Conservation (phyloP, 164 flowering plant species). For the Stephania cephalantha region DNA sequence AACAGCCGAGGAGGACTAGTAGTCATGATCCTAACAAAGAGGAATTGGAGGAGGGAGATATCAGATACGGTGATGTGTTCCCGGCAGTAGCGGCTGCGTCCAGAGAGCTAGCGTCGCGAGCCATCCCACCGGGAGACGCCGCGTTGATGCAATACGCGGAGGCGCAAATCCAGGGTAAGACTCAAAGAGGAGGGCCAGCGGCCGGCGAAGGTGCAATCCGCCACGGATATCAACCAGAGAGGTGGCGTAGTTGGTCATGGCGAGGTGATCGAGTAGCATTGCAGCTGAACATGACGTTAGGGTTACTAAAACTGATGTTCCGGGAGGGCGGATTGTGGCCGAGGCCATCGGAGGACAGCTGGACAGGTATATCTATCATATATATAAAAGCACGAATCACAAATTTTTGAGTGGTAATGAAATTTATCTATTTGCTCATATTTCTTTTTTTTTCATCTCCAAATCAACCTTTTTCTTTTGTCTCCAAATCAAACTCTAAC, state of each 20-base stretch:
- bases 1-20: neutral
- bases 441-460: too few species aligned
- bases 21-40: too few species aligned
- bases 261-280: conserved; percentile 25
- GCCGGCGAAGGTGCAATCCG: conserved; percentile 40
- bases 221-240: conserved; percentile 29
- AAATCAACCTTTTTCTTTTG: too few species aligned
- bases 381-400: too few species aligned
- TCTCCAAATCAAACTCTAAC: too few species aligned
- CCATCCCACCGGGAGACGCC: conserved; percentile 40
- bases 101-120: conserved; percentile 37
- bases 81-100: too few species aligned
- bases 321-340: conserved; percentile 30
- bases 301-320: conserved; percentile 27
- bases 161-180: conserved; percentile 33
- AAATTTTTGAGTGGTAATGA: too few species aligned
- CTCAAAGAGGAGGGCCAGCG: conserved; percentile 38
- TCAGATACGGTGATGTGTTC: neutral
- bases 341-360: conserved; percentile 53
- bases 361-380: too few species aligned
- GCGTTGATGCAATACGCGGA: conserved; percentile 52
- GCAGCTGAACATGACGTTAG: conserved; percentile 33
- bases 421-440: too few species aligned
- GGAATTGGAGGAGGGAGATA: neutral
- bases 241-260: conserved; percentile 36